Evolutionary conservation across 139 green algal species (phyloP), one percentile per base, ranked within the genome.

Genomic region (Picochlorum sp.): DNA sequence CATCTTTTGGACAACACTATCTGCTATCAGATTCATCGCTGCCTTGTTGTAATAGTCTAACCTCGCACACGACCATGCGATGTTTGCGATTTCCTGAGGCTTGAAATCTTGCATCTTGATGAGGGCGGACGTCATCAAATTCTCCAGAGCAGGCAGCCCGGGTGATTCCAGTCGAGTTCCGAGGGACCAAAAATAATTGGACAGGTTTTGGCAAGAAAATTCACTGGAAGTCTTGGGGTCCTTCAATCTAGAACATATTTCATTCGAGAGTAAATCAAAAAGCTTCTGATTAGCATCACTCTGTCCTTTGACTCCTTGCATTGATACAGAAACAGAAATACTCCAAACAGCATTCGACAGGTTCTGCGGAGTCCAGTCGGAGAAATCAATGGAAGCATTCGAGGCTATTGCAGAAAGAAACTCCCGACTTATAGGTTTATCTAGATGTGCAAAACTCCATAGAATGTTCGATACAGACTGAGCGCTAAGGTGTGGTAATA

Each of bases 11-110:
- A 37, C 24, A 2, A 62, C 62, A 52, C 76, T 72, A 7, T 41
- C 26, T n/a, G 59, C 69, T 47, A 84, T 67, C 3, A 37, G 34
- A 16, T 70, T 63, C 66, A 84, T 75, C 15, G 83, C 45, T 14
- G 7, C 15, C 13, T 59, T 68, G 56, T 76, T 28, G 57, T 85
- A 76, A 34, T 67, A 44, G 1, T 63, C 28, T 54, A 88, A 52
- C 6, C 61, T 76, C 4, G 80, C 76, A 64, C 67, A 81, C 1
- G 77, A 76, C 80, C 80, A 86, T 3, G 59, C 38, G 4, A 50
- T 67, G 75, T 83, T 86, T 62, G 67, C 74, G 18, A 83, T 51
- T 69, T 85, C 78, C 54, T 85, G 78, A 5, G 75, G 54, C 65
- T 78, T 85, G 68, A 72, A 83, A 34, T 72, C 47, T 15, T 64